Percentiles rank a stretch among this genome's conserved stretches.
Conservation (phyloP, 371 early-diverging fungal genomes). For the Chytridium lagenaria region DNA sequence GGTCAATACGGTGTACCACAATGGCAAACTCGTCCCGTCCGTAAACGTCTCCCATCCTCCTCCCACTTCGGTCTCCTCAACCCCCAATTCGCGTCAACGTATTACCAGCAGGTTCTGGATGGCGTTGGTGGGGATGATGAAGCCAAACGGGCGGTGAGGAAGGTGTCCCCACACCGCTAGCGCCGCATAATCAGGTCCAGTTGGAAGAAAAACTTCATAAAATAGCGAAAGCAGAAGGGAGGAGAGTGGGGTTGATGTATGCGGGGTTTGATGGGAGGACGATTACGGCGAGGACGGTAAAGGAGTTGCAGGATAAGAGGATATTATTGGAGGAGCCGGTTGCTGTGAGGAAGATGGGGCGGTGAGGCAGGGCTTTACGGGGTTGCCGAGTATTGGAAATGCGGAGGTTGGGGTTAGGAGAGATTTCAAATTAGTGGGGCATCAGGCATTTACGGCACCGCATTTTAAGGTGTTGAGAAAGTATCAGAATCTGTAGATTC, state of each 20-base stretch:
- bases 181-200: too few relatives aligned
- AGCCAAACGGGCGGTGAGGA: too few relatives aligned
- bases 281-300: not conserved
- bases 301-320: not conserved
- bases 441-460: not conserved
- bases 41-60: not conserved
- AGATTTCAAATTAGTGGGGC: not conserved
- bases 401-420: not conserved
- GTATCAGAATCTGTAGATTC: not conserved
- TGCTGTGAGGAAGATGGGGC: not conserved
- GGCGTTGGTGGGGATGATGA: too few relatives aligned
- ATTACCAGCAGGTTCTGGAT: too few relatives aligned
- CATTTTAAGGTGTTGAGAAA: not conserved
- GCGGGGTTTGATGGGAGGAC: slow-evolving; percentile 4
- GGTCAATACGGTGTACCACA: not conserved
- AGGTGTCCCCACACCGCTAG: too few relatives aligned
- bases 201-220: slow-evolving; percentile 3
- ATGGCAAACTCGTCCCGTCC: slow-evolving; percentile 5
- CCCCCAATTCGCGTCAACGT: too few relatives aligned
- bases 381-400: not conserved
- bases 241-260: not conserved
- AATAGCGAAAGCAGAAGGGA: not conserved
- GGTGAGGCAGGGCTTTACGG: not conserved
- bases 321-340: not conserved
- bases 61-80: slow-evolving; percentile 7